Base-by-base conservation (phyloP, 164 flowering plant species). In the Berberis vulgaris region DNA sequence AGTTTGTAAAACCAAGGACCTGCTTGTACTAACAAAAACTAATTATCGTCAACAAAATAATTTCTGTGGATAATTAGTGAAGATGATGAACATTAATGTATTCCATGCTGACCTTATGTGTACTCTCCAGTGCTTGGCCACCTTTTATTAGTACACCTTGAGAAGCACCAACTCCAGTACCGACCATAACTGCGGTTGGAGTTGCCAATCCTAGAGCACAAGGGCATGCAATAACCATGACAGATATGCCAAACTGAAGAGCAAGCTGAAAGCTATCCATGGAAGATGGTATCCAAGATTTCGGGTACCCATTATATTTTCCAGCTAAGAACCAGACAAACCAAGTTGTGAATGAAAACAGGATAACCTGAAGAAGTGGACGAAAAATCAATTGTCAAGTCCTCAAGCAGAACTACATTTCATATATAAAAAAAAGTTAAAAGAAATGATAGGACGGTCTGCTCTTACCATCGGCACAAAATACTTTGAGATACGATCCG, bases 131-230 rank as follows among this genome's bases (percentile, higher is more conserved):
- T 49, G 97, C 97, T 65, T 85, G 89, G 26, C 97, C 98, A 1
- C 98, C 98, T 79, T 93, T 93, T 62, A 90, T 93, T 44, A 90
- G 75, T 12, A 93, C 85, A 54, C 97, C 95, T 72, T 82, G 92
- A 73, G 96, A 80, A 65, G 97, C 98, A 65, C 97, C 96, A 65
- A 88, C 92, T 42, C 96, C 97, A 6, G 98, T 93, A 46, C 94
- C 97, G 77, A 93, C 98, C 98, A 93, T 93, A 50, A 93, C 95
- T 7, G 98, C 97, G 2, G 96, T 90, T 1, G 98, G 97, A 64
- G 98, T 93, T n/a, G 96, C 97, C 57, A 93, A 76, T 42, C 97
- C 98, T 3, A 93, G 84, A 59, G 98, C 97, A 79, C 98, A 93
- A 2, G 98, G 97, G 71, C 97, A 93, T 43, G 98, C 97, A 65